These are phyloP conservation scores for Eucalyptus erythrocorys DNA, from an alignment of 345 rosid species.

Conservation along the genomic window DNA sequence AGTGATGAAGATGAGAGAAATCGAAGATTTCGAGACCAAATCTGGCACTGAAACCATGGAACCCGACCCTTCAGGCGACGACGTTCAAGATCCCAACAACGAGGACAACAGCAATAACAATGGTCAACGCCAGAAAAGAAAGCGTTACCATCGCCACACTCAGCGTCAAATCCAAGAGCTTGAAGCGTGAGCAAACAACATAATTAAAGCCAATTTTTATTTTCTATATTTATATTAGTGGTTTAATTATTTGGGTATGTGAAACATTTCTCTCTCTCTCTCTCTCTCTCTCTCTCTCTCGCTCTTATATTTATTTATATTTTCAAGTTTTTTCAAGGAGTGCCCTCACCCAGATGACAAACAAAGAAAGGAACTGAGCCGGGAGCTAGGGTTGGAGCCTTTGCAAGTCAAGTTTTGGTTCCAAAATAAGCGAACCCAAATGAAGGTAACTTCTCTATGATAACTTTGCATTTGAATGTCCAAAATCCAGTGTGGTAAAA, in stretches of 20 bases:
- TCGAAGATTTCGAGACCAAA: slow-evolving; percentile 65
- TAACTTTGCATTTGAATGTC: not conserved
- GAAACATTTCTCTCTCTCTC: not conserved
- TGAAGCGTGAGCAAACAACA: slow-evolving; percentile 53
- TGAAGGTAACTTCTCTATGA: slow-evolving; percentile 47
- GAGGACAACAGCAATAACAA: not conserved
- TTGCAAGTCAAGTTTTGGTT: slow-evolving; percentile 96
- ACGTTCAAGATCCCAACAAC: slow-evolving; percentile 55
- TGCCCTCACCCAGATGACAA: slow-evolving; percentile 96
- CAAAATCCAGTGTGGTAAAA: not conserved
- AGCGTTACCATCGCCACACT: slow-evolving; percentile 93
- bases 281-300: not conserved
- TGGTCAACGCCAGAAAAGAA: slow-evolving; percentile 49
- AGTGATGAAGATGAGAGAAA: slow-evolving; percentile 37
- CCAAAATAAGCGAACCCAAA: slow-evolving; percentile 96
- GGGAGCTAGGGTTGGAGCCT: slow-evolving; percentile 69
- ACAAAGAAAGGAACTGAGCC: slow-evolving; percentile 83
- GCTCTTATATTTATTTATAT: not conserved
- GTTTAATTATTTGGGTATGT: not conserved
- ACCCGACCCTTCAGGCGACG: slow-evolving; percentile 46
- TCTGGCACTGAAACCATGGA: slow-evolving; percentile 65
- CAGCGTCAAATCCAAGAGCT: slow-evolving; percentile 94
- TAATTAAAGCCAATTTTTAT: not conserved
- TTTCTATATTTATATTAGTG: not conserved
- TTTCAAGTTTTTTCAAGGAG: slow-evolving; percentile 73